Percentiles rank a stretch among this genome's conserved stretches.
Conservation (phyloP, 164 flowering plant species). For the Akebia trifoliata region DNA sequence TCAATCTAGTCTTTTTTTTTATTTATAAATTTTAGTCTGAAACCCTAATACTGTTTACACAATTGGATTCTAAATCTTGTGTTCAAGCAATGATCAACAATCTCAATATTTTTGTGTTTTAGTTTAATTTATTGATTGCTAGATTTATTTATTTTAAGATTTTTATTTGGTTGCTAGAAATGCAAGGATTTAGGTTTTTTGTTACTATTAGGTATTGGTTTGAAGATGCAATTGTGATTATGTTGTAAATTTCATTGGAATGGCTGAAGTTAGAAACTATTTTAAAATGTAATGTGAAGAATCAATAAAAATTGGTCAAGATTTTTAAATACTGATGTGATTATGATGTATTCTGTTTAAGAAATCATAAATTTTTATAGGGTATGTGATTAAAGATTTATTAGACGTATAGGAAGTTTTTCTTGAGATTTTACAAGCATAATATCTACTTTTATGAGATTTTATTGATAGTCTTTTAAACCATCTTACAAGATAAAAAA, state of each 20-base stretch:
- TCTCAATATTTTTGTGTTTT: background rate
- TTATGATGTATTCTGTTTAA: background rate
- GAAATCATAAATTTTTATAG: background rate
- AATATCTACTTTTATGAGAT: background rate
- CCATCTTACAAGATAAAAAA: no score
- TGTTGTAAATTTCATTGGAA: no score
- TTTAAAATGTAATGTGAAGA: background rate
- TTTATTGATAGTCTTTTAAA: background rate
- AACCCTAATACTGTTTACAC: background rate
- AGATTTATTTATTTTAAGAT: background rate
- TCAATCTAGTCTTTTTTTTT: no score
- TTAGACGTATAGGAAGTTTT: background rate
- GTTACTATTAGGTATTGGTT: no score
- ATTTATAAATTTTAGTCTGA: background rate
- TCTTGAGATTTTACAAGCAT: background rate
- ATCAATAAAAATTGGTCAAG: background rate
- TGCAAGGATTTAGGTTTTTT: background rate
- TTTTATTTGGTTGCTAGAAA: background rate
- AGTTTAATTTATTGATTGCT: background rate
- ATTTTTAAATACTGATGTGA: no score
- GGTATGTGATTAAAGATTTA: background rate
- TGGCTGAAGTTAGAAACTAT: no score
- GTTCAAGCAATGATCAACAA: background rate
- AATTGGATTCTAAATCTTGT: background rate
- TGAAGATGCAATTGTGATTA: background rate